phyloP scores from a whole-genome alignment of 768 basidiomycete genomes.

The Phylloporus sp. region DNA sequence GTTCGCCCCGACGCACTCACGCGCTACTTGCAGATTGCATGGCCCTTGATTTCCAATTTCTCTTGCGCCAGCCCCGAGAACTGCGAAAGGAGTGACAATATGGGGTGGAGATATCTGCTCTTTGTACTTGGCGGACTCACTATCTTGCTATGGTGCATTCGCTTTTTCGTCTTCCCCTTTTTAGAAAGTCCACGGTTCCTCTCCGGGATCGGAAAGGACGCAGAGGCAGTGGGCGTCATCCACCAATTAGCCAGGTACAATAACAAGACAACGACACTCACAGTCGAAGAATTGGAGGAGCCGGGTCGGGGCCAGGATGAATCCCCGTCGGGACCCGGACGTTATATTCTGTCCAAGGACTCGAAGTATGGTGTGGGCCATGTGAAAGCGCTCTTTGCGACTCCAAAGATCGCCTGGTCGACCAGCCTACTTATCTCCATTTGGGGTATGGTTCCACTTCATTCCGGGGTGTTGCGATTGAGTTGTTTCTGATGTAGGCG shows the following conservation, averaged over 20 bases:
- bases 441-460: slow-evolving; percentile 35
- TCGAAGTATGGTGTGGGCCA: slow-evolving; percentile 40
- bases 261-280: slow-evolving; percentile 39
- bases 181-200: slow-evolving; percentile 58
- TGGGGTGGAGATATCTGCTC: slow-evolving; percentile 64
- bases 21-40: slow-evolving; percentile 45
- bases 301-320: slow-evolving; percentile 20
- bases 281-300: slow-evolving; percentile 41
- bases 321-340: slow-evolving; percentile 15
- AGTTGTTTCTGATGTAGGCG: slow-evolving; percentile 37
- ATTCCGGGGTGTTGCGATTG: neutral
- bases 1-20: neutral
- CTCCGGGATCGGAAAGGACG: slow-evolving; percentile 50
- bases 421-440: slow-evolving; percentile 54
- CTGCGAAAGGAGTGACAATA: slow-evolving; percentile 46
- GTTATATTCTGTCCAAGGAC: slow-evolving; percentile 36
- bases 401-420: slow-evolving; percentile 61
- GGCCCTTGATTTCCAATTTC: slow-evolving; percentile 55
- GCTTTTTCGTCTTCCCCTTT: slow-evolving; percentile 50
- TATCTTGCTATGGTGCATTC: slow-evolving; percentile 47
- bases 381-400: slow-evolving; percentile 60
- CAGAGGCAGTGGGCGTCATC: slow-evolving; percentile 46
- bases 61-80: slow-evolving; percentile 39
- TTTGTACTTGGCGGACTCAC: slow-evolving; percentile 51
- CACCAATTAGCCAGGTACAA: slow-evolving; percentile 51